phyloP scores from a whole-genome alignment of 108 stramenopile species.

The Parietichytrium sp. region DNA sequence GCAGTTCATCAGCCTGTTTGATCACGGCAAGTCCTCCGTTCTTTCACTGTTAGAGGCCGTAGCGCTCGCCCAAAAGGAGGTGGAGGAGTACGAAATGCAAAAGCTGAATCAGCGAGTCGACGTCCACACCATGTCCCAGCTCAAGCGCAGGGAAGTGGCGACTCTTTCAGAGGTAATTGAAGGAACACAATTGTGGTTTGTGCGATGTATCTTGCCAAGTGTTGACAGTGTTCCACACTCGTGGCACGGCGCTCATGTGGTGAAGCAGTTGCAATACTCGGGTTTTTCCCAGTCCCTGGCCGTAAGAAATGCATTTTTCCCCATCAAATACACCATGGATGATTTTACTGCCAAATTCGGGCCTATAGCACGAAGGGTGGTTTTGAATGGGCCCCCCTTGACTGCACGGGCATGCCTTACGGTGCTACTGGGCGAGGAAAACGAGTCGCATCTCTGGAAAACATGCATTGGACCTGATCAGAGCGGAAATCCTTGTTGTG shows the following conservation, averaged over 20 bases:
- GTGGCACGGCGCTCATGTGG: background rate
- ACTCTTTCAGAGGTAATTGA: background rate
- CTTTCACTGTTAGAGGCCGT: background rate
- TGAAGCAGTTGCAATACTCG: background rate
- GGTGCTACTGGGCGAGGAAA: background rate
- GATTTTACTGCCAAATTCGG: background rate
- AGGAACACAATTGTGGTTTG: background rate
- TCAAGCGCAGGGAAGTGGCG: background rate
- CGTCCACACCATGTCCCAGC: background rate
- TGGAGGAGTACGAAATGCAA: background rate
- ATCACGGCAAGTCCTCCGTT: background rate
- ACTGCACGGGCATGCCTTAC: background rate
- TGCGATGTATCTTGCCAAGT: background rate
- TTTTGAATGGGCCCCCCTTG: background rate
- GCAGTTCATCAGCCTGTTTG: background rate
- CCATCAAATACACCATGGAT: background rate
- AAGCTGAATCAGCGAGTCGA: background rate
- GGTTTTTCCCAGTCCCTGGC: background rate
- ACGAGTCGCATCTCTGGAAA: too few species aligned
- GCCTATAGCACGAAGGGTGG: constrained; percentile 1
- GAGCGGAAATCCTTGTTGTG: background rate
- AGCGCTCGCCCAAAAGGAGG: background rate
- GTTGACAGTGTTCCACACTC: background rate
- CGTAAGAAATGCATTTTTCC: background rate
- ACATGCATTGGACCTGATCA: background rate